phyloP scores from a whole-genome alignment of 345 rosid genomes.

The Pelargonium nanum region DNA sequence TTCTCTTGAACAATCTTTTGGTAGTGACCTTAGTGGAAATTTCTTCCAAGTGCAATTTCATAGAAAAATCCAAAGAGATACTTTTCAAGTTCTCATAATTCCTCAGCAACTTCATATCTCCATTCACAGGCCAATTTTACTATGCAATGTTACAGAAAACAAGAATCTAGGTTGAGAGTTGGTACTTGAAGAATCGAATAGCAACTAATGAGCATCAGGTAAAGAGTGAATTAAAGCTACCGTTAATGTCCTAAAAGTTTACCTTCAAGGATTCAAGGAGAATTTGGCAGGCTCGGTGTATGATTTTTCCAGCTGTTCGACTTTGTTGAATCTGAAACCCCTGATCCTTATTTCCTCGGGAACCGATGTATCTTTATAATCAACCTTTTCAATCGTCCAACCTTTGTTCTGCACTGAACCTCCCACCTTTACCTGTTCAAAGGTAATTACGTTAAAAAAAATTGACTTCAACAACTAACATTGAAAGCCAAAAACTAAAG shows the following conservation, averaged over 20 bases:
- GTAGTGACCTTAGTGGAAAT: no score
- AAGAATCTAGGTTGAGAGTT: neutral
- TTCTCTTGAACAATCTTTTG: no score
- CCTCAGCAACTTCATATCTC: no score
- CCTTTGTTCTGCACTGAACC: constrained; percentile 70
- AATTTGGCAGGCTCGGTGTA: constrained; percentile 44
- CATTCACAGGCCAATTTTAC: neutral
- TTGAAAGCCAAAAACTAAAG: neutral
- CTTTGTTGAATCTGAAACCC: constrained; percentile 63
- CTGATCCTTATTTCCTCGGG: constrained; percentile 77
- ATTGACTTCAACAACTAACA: neutral
- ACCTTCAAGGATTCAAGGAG: constrained; percentile 25
- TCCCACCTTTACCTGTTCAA: constrained; percentile 49
- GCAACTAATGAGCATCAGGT: neutral
- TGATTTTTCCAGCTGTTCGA: constrained; percentile 57
- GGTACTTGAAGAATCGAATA: neutral
- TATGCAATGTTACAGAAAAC: neutral
- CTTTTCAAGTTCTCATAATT: no score
- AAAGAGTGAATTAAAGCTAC: no score
- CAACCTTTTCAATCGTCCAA: constrained; percentile 63
- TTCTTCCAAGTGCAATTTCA: no score
- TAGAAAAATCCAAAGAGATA: no score
- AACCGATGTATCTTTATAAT: constrained; percentile 50
- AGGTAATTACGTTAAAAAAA: neutral
- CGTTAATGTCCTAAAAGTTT: no score